These are phyloP conservation scores for Fusarium solani-melongenae DNA, from an alignment of 2,329 filamentous ascomycete genomes.

Conservation along the genomic window DNA sequence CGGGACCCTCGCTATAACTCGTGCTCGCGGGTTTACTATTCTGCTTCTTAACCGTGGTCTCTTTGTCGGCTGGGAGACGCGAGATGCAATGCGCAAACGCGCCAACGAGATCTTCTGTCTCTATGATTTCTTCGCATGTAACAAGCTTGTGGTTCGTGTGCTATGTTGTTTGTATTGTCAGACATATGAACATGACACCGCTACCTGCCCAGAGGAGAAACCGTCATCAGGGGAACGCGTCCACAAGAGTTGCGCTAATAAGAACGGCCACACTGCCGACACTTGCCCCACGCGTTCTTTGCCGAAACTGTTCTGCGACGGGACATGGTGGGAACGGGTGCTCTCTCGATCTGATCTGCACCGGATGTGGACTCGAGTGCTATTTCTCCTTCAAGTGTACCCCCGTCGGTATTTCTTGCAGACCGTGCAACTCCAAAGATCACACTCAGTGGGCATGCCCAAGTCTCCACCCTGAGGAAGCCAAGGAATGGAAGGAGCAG, in stretches of 20 bases:
- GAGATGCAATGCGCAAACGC: not conserved
- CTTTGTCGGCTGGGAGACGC: not conserved
- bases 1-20: not conserved
- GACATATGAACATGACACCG: not conserved
- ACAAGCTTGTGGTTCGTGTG: not conserved
- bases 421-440: not conserved
- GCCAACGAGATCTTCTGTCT: not conserved
- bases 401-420: not conserved
- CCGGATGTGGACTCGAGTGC: not conserved
- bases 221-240: not conserved
- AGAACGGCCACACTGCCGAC: not conserved
- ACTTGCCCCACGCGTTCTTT: not conserved
- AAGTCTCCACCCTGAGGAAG: no score
- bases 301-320: not conserved
- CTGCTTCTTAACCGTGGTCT: not conserved
- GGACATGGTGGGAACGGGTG: not conserved
- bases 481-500: no score
- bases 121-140: not conserved
- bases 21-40: not conserved
- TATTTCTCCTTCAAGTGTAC: not conserved
- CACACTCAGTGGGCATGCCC: no score
- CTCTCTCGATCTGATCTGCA: not conserved
- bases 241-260: not conserved
- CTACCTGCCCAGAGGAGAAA: not conserved
- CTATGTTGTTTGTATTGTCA: not conserved